phyloP scores from a whole-genome alignment of 345 rosid species.

The Citrus maxima region DNA sequence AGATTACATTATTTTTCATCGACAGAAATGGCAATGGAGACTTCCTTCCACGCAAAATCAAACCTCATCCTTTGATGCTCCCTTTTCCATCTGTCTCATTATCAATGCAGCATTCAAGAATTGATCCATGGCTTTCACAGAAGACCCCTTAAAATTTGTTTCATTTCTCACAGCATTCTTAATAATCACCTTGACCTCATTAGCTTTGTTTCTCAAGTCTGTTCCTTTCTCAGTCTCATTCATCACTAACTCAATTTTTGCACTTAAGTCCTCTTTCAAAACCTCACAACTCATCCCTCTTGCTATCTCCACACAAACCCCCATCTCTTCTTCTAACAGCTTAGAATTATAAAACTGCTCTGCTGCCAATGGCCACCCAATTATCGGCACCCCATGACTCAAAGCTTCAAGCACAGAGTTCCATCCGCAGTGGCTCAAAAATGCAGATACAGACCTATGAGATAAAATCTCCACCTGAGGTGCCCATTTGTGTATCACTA shows the following conservation, averaged over 20 bases:
- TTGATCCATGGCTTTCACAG: conserved; percentile 35
- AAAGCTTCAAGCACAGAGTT: conserved; percentile 36
- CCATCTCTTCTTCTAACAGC: conserved; percentile 20
- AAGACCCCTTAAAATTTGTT: conserved; percentile 24
- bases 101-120: conserved; percentile 28
- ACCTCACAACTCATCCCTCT: conserved; percentile 26
- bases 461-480: conserved; percentile 32
- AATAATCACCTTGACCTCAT: conserved; percentile 31
- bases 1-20: too few species aligned
- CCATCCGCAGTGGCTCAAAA: conserved; percentile 43
- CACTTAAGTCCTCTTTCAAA: conserved; percentile 28
- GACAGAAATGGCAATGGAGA: too few species aligned
- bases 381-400: conserved; percentile 22
- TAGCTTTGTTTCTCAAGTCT: conserved; percentile 45
- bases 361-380: conserved; percentile 30
- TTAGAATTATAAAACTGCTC: conserved; percentile 34
- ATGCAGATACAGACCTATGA: conserved; percentile 22
- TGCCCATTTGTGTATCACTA: conserved; percentile 30
- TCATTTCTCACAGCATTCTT: conserved; percentile 30
- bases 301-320: conserved; percentile 30
- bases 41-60: background rate
- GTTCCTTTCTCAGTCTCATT: conserved; percentile 39
- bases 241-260: conserved; percentile 51
- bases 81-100: background rate
- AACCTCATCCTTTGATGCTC: background rate